Percentiles rank a stretch among this genome's conserved stretches.
Evolutionary conservation across 352 stramenopile genomes (phyloP).

Genomic region (Saprolegnia parasitica): DNA sequence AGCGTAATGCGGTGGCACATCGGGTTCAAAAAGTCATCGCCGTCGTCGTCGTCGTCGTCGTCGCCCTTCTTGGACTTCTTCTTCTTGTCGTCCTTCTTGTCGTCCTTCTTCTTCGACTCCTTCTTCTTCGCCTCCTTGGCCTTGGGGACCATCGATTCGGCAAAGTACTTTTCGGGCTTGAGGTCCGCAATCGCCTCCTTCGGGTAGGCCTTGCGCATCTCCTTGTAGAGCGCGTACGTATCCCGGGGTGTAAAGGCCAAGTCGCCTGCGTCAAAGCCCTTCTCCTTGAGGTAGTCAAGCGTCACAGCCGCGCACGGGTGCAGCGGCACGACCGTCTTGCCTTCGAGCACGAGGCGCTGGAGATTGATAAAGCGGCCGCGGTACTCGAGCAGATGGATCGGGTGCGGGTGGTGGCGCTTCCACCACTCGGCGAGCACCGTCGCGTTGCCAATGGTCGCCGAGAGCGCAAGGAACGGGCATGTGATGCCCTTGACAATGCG

Average conservation of each 20-base stretch:
- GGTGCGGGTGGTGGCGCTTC: constrained; percentile 76
- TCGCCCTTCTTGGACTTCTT: constrained; percentile 35
- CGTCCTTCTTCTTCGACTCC: constrained; percentile 36
- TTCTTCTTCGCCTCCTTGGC: constrained; percentile 36
- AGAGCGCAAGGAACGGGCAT: constrained; percentile 97
- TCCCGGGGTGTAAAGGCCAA: constrained; percentile 95
- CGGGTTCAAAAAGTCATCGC: constrained; percentile 56
- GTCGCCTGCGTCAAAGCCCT: constrained; percentile 77
- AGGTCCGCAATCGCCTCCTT: constrained; percentile 85
- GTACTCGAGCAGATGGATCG: constrained; percentile 92
- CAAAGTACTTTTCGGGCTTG: constrained; percentile 94
- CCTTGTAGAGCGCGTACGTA: constrained; percentile 94
- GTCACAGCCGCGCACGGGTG: constrained; percentile 82
- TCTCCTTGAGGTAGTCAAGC: constrained; percentile 76
- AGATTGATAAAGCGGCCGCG: constrained; percentile 98
- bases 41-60: constrained; percentile 64
- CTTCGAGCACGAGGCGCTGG: constrained; percentile 93
- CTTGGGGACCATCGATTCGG: constrained; percentile 40
- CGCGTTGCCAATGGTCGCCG: constrained; percentile 97
- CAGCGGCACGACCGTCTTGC: constrained; percentile 61
- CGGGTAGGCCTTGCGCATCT: constrained; percentile 71
- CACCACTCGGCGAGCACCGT: constrained; percentile 93
- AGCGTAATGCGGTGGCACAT: constrained; percentile 93
- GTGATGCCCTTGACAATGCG: constrained; percentile 92
- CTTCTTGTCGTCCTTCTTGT: constrained; percentile 36